Percentiles rank a stretch among this genome's conserved stretches.
Conservation (phyloP, 106 monocot genomes). For the Triglochin maritima region DNA sequence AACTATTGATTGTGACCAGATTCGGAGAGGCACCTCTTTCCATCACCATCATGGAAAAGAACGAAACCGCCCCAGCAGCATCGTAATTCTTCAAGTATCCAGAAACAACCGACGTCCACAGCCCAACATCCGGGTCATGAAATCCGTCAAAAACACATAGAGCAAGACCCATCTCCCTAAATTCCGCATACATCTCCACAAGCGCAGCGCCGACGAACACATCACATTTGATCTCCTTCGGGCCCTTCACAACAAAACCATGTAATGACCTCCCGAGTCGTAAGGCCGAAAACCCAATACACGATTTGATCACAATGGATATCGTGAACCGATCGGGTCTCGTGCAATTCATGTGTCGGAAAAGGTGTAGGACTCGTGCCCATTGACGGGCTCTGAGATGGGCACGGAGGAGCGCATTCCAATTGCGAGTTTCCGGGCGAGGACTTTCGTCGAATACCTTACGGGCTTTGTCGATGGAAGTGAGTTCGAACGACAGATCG, state of each 20-base stretch:
- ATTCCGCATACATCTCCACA: slow-evolving; percentile 41
- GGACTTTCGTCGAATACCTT: too few relatives aligned
- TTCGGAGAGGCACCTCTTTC: slow-evolving; percentile 29
- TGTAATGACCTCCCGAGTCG: slow-evolving; percentile 30
- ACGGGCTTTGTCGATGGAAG: too few relatives aligned
- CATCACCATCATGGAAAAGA: slow-evolving; percentile 36
- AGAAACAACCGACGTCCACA: slow-evolving; percentile 48
- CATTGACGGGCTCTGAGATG: too few relatives aligned
- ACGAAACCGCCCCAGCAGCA: slow-evolving; percentile 19
- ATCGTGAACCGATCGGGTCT: slow-evolving; percentile 33
- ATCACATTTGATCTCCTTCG: slow-evolving; percentile 8
- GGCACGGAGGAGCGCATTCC: too few relatives aligned
- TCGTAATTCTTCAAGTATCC: slow-evolving; percentile 43
- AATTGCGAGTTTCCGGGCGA: too few relatives aligned
- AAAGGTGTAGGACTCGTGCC: too few relatives aligned
- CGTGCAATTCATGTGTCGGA: neutral
- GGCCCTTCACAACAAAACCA: slow-evolving; percentile 14
- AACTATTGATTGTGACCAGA: slow-evolving; percentile 28
- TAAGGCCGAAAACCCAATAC: slow-evolving; percentile 17
- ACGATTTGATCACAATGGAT: slow-evolving; percentile 35
- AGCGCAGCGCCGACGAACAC: slow-evolving; percentile 46
- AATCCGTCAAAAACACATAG: slow-evolving; percentile 35
- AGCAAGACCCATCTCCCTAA: slow-evolving; percentile 37
- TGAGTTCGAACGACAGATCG: too few relatives aligned
- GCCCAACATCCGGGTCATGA: slow-evolving; percentile 36